Evolutionary conservation across 2,329 filamentous ascomycete genomes (phyloP), one percentile per base, ranked within the genome.

Genomic region (Ceratocystiopsis minuta): DNA sequence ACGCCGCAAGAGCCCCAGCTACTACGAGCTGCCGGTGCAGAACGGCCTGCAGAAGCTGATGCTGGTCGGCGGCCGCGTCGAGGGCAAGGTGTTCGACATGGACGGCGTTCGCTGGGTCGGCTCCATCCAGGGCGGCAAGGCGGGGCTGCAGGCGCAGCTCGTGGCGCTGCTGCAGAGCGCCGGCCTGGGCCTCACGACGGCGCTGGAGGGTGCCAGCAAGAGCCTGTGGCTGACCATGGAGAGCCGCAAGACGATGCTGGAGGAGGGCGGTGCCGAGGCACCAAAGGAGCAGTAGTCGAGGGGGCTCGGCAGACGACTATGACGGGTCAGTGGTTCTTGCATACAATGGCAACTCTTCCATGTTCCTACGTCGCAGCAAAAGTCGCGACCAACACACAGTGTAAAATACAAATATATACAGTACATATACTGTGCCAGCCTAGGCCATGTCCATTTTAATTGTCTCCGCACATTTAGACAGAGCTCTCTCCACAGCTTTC

Each of bases 161-260:
- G 78, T 96, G 41, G 65, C 66, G 48, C 72, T 93, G 62, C 67
- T 98, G 57, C 81, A 90, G 61, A 75, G 76, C 47, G 74, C 84
- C 47, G 86, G 87, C 35, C 72, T 84, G 43, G 76, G 78, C 45
- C 60, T 98, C 43, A 82, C 86, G 18, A 76, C 63, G 48, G 72
- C 78, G n/a, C 63, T 98, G 52, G 85, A 94, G 58, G 77, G 81
- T 42, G 75, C 82, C 39, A 70, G 78, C 46, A 84, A 79, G 67
- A 87, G 73, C 55, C 57, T 98, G 51, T 96, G 88, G 69, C 69
- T 94, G 47, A 84, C 88, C 13, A 65, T 98, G 53, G 88, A 96
- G 66, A 75, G 82, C 39, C 69, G 88, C 57, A 76, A 78, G 60
- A 74, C 67, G 39, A 80, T 88, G 62, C 60, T 98, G 57, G 85